Evolutionary conservation across 2,329 filamentous ascomycete genomes (phyloP).

Genomic region (Huntiella decipiens): DNA sequence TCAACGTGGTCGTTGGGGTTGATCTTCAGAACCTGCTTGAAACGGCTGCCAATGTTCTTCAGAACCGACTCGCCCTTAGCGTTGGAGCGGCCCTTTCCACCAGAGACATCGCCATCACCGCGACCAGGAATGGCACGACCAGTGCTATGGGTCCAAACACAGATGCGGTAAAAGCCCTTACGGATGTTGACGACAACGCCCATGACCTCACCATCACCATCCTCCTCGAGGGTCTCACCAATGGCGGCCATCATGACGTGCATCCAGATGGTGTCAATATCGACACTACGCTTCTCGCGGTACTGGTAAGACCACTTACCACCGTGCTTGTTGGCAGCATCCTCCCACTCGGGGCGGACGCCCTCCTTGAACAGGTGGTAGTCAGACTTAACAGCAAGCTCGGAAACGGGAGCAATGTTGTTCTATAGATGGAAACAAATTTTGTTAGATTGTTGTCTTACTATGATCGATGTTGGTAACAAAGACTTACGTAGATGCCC

Average conservation of each 20-base stretch:
- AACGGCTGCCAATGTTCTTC: constrained; percentile 64
- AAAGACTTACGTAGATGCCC: constrained; percentile 77
- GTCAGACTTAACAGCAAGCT: constrained; percentile 92
- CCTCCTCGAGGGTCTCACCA: constrained; percentile 89
- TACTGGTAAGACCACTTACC: constrained; percentile 98
- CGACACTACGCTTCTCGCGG: constrained; percentile 82
- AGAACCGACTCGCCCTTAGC: constrained; percentile 79
- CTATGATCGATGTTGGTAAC: background rate
- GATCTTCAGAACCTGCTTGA: constrained; percentile 82
- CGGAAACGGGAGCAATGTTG: constrained; percentile 92
- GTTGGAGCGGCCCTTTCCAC: constrained; percentile 54
- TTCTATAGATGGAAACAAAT: constrained; percentile 40
- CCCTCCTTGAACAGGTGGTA: constrained; percentile 99
- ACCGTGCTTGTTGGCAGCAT: constrained; percentile 94
- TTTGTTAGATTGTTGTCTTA: no score
- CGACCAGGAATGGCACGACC: constrained; percentile 66
- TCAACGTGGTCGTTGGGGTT: constrained; percentile 62
- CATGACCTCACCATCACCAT: constrained; percentile 94
- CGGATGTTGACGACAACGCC: constrained; percentile 97
- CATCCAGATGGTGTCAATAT: constrained; percentile 91
- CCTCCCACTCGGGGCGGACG: constrained; percentile 96
- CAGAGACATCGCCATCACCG: constrained; percentile 51
- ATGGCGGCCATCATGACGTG: constrained; percentile 94
- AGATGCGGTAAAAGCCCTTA: constrained; percentile 94
- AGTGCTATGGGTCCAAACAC: constrained; percentile 89